Conservation (phyloP, 768 basidiomycete genomes). For the Hericium rajendrae region DNA sequence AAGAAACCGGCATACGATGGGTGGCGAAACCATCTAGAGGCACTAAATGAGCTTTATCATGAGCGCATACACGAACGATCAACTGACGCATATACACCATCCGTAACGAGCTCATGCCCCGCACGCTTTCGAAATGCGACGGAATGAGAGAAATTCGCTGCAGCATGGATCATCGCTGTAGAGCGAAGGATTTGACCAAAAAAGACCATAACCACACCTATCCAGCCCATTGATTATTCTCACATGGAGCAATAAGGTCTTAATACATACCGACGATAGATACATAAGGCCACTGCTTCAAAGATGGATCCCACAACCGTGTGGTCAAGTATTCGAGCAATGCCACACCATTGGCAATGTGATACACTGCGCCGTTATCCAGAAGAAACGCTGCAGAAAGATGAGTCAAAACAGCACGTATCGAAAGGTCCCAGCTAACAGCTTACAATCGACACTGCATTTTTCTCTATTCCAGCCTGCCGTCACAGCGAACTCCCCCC, state of each 20-base stretch:
- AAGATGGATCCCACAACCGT: conserved; percentile 54
- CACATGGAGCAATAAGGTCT: background rate
- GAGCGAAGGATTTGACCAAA: conserved; percentile 76
- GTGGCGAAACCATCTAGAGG: conserved; percentile 72
- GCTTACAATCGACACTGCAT: conserved; percentile 87
- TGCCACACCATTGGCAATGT: conserved; percentile 72
- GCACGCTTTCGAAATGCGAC: conserved; percentile 69
- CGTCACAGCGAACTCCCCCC: conserved; percentile 90
- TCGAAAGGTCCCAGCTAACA: conserved; percentile 31
- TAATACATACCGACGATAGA: conserved; percentile 40
- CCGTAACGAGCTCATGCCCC: conserved; percentile 73
- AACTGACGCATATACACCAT: conserved; percentile 81
- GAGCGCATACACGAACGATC: background rate
- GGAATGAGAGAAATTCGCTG: conserved; percentile 86
- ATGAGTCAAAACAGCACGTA: background rate
- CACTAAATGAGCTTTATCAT: background rate
- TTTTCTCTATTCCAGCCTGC: conserved; percentile 93
- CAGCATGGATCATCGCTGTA: conserved; percentile 92
- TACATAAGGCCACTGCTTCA: conserved; percentile 51
- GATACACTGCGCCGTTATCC: conserved; percentile 82
- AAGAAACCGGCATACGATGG: conserved; percentile 97
- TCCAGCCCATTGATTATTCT: background rate
- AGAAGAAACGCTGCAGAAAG: conserved; percentile 70
- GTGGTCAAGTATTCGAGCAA: conserved; percentile 72
- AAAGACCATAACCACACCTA: conserved; percentile 59